phyloP scores from a whole-genome alignment of 176 grass and related monocot genomes.

The Hordeum marinum region DNA sequence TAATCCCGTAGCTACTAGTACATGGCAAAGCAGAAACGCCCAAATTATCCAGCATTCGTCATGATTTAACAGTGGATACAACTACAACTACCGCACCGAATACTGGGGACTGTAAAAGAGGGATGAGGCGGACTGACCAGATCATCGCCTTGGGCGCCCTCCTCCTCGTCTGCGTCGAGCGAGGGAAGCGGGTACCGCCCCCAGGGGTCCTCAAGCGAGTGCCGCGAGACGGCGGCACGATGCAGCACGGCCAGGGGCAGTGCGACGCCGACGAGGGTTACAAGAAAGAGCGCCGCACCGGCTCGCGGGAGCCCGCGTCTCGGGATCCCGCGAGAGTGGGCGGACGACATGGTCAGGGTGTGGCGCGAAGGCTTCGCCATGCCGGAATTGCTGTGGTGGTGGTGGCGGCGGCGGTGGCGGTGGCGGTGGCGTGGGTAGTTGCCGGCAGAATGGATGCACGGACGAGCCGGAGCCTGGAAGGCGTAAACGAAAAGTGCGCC shows the following conservation, averaged over 20 bases:
- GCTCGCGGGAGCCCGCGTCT: background rate
- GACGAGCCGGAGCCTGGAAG: background rate
- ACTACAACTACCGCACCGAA: background rate
- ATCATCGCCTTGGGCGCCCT: conserved; percentile 7
- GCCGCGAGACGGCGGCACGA: conserved; percentile 25
- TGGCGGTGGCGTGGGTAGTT: background rate
- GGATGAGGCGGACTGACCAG: conserved; percentile 4
- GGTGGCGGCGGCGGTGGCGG: background rate
- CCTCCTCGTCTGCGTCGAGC: background rate
- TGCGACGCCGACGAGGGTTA: conserved; percentile 24
- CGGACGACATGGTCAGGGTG: background rate
- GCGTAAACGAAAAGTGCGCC: background rate
- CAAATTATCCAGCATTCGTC: background rate
- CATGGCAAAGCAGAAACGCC: background rate
- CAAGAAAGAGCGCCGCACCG: conserved; percentile 16
- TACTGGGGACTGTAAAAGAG: background rate
- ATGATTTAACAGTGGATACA: background rate
- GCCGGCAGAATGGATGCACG: background rate
- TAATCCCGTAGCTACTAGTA: background rate
- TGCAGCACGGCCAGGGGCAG: conserved; percentile 40
- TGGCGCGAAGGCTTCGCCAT: conserved; percentile 18
- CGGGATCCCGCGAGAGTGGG: background rate
- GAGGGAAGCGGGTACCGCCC: conserved; percentile 15
- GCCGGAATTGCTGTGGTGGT: background rate
- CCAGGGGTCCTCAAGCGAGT: background rate